Conservation (phyloP, 306 rosid genomes). For the Dalbergia cochinchinensis region DNA sequence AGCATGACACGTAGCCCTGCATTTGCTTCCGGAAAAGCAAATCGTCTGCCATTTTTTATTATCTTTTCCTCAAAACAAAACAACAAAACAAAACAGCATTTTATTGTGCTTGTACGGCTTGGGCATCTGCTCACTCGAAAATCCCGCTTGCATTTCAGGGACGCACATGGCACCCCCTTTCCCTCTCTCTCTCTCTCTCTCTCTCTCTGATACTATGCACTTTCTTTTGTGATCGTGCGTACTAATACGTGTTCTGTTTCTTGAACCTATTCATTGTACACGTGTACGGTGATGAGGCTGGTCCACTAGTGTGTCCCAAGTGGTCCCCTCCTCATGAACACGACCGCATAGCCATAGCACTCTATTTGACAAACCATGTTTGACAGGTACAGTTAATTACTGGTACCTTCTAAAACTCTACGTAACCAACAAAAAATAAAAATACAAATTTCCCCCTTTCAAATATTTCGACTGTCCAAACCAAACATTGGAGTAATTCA, state of each 20-base stretch:
- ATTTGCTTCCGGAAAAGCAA: constrained; percentile 41
- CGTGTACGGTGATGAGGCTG: constrained; percentile 61
- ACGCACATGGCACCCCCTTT: constrained; percentile 57
- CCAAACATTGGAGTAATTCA: background rate
- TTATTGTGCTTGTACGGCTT: constrained; percentile 47
- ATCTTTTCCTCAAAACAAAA: background rate
- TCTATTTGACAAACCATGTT: constrained; percentile 1
- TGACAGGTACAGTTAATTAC: background rate
- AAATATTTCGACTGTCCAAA: background rate
- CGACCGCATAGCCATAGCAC: background rate
- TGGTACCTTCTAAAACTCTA: background rate
- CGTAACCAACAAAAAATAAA: background rate
- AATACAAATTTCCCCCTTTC: background rate
- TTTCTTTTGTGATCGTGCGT: constrained; percentile 55
- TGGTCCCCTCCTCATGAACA: constrained; percentile 25
- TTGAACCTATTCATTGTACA: constrained; percentile 46
- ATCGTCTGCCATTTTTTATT: background rate
- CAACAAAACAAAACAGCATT: constrained; percentile 33
- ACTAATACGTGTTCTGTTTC: constrained; percentile 44
- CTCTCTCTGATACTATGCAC: constrained; percentile 37
- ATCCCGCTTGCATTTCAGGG: constrained; percentile 47
- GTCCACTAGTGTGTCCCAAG: constrained; percentile 13
- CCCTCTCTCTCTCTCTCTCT: background rate
- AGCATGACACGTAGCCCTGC: constrained; percentile 25
- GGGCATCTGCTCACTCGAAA: constrained; percentile 37